phyloP scores from a whole-genome alignment of 257 asterid genomes.

The Solanum pimpinellifolium region DNA sequence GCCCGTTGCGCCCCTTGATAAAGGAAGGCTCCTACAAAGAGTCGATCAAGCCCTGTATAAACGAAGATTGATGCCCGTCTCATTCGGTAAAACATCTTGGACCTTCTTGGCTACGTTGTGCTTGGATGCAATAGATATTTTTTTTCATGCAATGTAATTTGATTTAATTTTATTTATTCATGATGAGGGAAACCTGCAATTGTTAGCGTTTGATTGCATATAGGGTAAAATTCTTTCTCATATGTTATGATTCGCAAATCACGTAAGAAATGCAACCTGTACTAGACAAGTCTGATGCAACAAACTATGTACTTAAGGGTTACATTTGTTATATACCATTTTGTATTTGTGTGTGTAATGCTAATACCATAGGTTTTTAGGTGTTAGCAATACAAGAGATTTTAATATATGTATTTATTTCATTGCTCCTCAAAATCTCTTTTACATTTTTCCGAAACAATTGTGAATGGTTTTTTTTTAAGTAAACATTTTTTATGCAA shows the following conservation, averaged over 20 bases:
- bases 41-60: too few relatives aligned
- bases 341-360: not conserved
- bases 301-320: not conserved
- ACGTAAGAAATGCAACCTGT: rapidly evolving
- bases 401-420: not conserved
- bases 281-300: too few relatives aligned
- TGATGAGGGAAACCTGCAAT: rapidly evolving
- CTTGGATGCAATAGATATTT: too few relatives aligned
- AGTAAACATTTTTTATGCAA: not conserved
- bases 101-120: too few relatives aligned
- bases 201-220: not conserved
- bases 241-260: not conserved
- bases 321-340: not conserved
- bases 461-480: too few relatives aligned
- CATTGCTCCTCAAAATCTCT: not conserved
- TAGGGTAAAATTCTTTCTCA: not conserved
- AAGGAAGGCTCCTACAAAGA: too few relatives aligned
- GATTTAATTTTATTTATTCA: too few relatives aligned
- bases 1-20: too few relatives aligned
- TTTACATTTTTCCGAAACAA: too few relatives aligned
- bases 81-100: too few relatives aligned
- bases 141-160: not conserved
- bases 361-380: too few relatives aligned
- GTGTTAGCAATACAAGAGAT: not conserved
- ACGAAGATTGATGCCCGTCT: too few relatives aligned